phyloP scores from a whole-genome alignment of 129 eudicot species.

The Rutidosis leptorrhynchoides region DNA sequence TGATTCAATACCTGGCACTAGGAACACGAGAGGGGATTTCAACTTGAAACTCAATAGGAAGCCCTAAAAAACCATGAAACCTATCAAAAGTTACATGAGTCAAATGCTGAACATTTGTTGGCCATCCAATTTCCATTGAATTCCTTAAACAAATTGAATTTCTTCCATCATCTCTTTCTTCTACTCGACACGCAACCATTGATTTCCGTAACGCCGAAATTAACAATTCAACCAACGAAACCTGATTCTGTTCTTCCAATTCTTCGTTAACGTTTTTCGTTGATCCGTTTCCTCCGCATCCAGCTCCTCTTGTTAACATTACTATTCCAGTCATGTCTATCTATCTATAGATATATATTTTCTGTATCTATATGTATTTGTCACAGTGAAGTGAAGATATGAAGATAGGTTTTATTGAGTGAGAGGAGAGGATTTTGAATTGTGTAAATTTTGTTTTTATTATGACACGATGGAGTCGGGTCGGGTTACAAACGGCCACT shows the following conservation, averaged over 20 bases:
- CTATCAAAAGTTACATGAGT: conserved; percentile 94
- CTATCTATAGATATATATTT: conserved; percentile 22
- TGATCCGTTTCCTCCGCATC: conserved; percentile 48
- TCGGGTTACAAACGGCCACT: conserved; percentile 65
- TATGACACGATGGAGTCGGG: neutral
- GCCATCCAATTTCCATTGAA: conserved; percentile 95
- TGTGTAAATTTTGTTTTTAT: conserved; percentile 31
- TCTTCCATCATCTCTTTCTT: conserved; percentile 38
- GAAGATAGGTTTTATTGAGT: conserved; percentile 6
- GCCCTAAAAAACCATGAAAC: conserved; percentile 85
- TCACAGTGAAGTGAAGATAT: neutral
- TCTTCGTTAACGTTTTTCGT: conserved; percentile 22
- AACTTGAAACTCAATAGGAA: conserved; percentile 85
- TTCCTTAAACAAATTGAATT: neutral
- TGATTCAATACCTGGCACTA: conserved; percentile 70
- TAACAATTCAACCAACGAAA: conserved; percentile 61
- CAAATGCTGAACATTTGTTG: conserved; percentile 83
- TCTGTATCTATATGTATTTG: neutral
- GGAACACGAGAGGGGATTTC: conserved; percentile 85
- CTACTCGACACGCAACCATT: conserved; percentile 83
- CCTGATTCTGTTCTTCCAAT: conserved; percentile 44
- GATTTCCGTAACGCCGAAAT: conserved; percentile 82
- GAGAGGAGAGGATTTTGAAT: conserved; percentile 35
- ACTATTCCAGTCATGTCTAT: conserved; percentile 56
- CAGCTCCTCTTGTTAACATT: conserved; percentile 61